Conservation (phyloP, 306 rosid species). For the Dalbergia cochinchinensis region DNA sequence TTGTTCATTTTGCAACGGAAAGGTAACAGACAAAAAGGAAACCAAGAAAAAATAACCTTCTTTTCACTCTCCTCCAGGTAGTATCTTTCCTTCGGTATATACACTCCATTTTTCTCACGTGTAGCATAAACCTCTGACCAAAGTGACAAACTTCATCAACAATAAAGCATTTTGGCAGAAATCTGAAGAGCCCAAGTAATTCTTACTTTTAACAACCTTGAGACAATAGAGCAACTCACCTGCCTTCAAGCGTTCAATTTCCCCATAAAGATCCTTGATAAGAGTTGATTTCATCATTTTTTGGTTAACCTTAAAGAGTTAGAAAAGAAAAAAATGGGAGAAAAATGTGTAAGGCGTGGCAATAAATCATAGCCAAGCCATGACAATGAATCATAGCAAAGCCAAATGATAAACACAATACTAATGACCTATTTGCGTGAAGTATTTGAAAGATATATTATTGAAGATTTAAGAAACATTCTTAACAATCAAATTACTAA, state of each 20-base stretch:
- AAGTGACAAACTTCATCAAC: conserved; percentile 31
- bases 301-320: conserved; percentile 74
- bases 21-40: background rate
- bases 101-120: conserved; percentile 96
- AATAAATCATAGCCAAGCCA: background rate
- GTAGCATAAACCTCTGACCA: conserved; percentile 93
- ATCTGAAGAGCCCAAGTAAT: background rate
- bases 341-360: background rate
- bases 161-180: background rate
- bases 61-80: conserved; percentile 90
- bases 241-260: conserved; percentile 92
- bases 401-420: background rate
- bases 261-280: conserved; percentile 97
- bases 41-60: conserved; percentile 62
- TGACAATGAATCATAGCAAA: background rate
- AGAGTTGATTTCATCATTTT: conserved; percentile 99
- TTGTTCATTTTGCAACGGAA: background rate
- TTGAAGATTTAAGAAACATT: background rate
- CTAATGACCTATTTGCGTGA: background rate
- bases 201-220: background rate
- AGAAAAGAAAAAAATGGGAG: background rate
- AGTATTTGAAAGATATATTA: background rate
- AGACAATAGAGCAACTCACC: conserved; percentile 58
- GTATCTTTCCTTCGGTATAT: conserved; percentile 93
- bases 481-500: background rate